Base-by-base conservation (phyloP, 495 filamentous ascomycete species). In the Annulohypoxylon stygium region DNA sequence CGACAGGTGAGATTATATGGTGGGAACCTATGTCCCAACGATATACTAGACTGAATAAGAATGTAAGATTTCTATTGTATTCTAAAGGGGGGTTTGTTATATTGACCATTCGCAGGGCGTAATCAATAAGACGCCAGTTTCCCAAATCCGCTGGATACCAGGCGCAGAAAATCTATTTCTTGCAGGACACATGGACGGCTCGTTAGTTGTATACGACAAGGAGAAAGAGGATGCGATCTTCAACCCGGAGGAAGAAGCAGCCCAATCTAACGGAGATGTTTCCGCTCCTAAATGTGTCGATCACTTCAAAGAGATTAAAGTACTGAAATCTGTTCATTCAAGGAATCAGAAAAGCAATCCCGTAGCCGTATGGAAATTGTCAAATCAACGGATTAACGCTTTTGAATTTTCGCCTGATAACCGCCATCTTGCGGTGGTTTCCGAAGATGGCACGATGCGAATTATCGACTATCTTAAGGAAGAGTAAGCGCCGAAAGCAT, bases 1-100 rank as follows among this genome's bases (percentile, higher is more conserved):
- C 94, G 2, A 95, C 93, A 0, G 94, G 93, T 25, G 96, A 99
- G 76, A 96, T 98, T 55, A 95, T 99, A 54, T 99, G 97, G 97
- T 99, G 95, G 83, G 96, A 99, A 82, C 95, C 96, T 11, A 93
- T 97, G 76, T 94, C 94, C 18, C 94, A 97, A 75, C 96, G 97
- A 77, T 99, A 99, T 78, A 92, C 92, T 2, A 90, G 97, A 4
- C 86, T 99, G 67, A 99, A 99, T 81, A 99, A 99, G 81, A 98
- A 98, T 80, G 91, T 91, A 79, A 73, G 87, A 16, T 33, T 48
- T 26, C 2, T 10, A 50, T 8, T 18, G 55, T 23, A 61, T 18
- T 39, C 3, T 12, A 63, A 1, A 0, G 18, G 34, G n/a, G 48
- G 37, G 11, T 53, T 54, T 16, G 14, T 54, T 57, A n/a, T 60